Evolutionary conservation across 2,329 filamentous ascomycete genomes (phyloP).

Genomic region (Knufia fluminis): DNA sequence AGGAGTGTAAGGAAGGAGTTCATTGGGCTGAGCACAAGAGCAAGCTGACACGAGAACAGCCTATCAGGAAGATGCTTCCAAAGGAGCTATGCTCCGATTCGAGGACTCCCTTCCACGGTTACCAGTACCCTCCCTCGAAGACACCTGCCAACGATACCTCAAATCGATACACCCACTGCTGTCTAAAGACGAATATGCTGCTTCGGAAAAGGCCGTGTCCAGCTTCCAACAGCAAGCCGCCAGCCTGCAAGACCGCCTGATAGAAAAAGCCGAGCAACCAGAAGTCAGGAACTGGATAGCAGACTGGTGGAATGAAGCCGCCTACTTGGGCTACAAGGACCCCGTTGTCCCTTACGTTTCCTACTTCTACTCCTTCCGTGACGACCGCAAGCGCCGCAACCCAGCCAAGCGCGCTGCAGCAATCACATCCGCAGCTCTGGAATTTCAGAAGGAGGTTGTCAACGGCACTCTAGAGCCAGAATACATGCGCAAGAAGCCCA

Average conservation of each 20-base stretch:
- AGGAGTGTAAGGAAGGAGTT: constrained; percentile 34
- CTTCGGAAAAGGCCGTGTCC: constrained; percentile 68
- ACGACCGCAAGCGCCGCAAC: constrained; percentile 78
- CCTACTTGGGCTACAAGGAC: constrained; percentile 88
- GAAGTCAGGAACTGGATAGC: constrained; percentile 86
- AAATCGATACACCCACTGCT: constrained; percentile 58
- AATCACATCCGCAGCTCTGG: constrained; percentile 72
- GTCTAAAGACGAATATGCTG: constrained; percentile 48
- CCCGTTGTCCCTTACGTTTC: constrained; percentile 96
- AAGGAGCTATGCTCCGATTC: constrained; percentile 57
- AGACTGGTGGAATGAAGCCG: constrained; percentile 96
- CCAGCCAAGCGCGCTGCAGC: constrained; percentile 89
- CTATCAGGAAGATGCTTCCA: constrained; percentile 55
- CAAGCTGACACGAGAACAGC: constrained; percentile 33
- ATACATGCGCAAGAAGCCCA: constrained; percentile 96
- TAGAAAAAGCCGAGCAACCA: constrained; percentile 69
- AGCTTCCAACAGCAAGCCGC: constrained; percentile 86
- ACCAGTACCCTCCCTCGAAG: constrained; percentile 55
- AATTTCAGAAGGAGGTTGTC: constrained; percentile 93
- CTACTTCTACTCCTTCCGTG: constrained; percentile 98
- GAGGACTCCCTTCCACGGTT: constrained; percentile 56
- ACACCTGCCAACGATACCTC: constrained; percentile 55
- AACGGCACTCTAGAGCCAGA: constrained; percentile 77
- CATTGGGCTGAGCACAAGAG: neutral
- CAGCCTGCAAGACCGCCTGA: constrained; percentile 76